Evolutionary conservation across 2,329 filamentous ascomycete species (phyloP).

Genomic region (Fusarium mexicanum): DNA sequence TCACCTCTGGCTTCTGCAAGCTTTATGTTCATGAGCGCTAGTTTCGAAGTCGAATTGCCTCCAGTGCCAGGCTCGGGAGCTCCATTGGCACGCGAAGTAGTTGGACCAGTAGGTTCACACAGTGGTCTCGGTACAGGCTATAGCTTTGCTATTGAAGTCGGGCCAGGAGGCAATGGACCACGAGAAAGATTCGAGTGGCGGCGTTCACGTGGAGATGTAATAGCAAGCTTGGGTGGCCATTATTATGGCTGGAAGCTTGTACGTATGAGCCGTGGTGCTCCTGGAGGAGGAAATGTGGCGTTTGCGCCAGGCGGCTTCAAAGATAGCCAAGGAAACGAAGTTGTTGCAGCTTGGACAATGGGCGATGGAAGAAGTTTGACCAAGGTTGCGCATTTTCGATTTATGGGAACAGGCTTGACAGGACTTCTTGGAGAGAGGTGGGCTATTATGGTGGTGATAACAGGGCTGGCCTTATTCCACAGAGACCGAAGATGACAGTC

Average conservation of each 20-base stretch:
- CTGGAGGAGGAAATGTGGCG: conserved; percentile 10
- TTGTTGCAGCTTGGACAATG: conserved; percentile 38
- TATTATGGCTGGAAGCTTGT: conserved; percentile 39
- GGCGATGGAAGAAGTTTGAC: conserved; percentile 17
- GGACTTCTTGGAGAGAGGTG: conserved; percentile 40
- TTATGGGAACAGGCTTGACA: conserved; percentile 36
- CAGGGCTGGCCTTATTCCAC: conserved; percentile 28
- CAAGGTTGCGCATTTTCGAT: conserved; percentile 36
- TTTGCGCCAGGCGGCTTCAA: conserved; percentile 22
- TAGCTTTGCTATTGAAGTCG: conserved; percentile 33
- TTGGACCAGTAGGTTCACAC: conserved; percentile 9
- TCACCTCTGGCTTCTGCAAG: conserved; percentile 34
- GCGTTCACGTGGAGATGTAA: conserved; percentile 25
- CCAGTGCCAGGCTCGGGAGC: conserved; percentile 24
- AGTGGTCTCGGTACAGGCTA: conserved; percentile 17
- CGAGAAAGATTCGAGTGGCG: conserved; percentile 41
- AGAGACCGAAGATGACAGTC: conserved; percentile 5
- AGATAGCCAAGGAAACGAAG: conserved; percentile 33
- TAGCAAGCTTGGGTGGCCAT: conserved; percentile 24
- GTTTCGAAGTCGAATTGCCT: conserved; percentile 35
- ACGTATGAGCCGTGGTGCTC: conserved; percentile 20
- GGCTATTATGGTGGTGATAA: conserved; percentile 40
- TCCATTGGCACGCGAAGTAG: conserved; percentile 15
- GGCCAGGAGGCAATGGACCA: conserved; percentile 17
- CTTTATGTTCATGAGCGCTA: conserved; percentile 13